Base-by-base conservation (phyloP, 306 rosid genomes). In the Morella rubra region DNA sequence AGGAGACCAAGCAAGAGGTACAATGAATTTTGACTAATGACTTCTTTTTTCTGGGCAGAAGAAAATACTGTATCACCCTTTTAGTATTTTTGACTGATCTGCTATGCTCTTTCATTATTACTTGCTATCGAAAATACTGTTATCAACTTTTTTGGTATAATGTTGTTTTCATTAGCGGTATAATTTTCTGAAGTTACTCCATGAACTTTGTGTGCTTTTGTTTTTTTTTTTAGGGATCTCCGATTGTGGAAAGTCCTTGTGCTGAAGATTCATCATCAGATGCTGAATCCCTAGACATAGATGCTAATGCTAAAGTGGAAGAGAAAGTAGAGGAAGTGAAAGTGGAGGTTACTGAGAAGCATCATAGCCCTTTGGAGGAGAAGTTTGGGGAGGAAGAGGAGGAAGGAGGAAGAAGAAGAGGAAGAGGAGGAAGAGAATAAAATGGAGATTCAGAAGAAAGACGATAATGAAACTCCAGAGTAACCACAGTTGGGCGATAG, bases 231-330 rank as follows among this genome's bases (percentile, higher is more conserved):
- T 56, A 92, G 98, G 92, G 88, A 79, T 70, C 92, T 53, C 80
- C 81, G 73, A 89, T 69, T 52, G 91, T 52, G 49, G 93, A 84
- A 75, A 94, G 96, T 70, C 93, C 88, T 52, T 86, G 87, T 49
- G 91, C 89, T 16, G 93, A 81, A 76, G 97, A 89, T 81, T 91
- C 95, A 44, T 89, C 97, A 75, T 92, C 96, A 56, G 84, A 92
- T 77, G 93, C 88, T 74, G 92, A 90, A 64, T 86, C 93, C 0
- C 66, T 75, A 72, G 91, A 87, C 45, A 82, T 79, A 19, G 85
- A 88, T 52, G 90, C 84, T 61, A 87, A 86, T 75, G 87, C 73
- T 49, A 89, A 76, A 20, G 89, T 69, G 52, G 87, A 83, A 76
- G 89, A 87, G 72, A 86, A 70, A 53, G 90, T 76, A 73, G 95